phyloP scores from a whole-genome alignment of 441 rosid genomes.

The Breynia disticha region DNA sequence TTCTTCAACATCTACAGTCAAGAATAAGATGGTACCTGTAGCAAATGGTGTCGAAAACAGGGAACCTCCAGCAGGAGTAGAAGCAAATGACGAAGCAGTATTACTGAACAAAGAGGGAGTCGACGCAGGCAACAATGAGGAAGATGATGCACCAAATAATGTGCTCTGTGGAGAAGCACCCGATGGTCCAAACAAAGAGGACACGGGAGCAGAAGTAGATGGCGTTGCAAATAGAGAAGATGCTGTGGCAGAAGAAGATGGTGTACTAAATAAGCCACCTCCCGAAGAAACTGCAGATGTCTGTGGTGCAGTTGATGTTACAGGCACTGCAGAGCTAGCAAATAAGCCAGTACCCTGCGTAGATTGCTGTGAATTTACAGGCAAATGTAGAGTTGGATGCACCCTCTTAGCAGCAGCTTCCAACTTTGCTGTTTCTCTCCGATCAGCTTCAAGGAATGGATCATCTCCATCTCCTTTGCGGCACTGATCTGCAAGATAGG shows the following conservation, averaged over 20 bases:
- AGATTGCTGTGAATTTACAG: slow-evolving; percentile 61
- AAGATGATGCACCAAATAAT: slow-evolving; percentile 32
- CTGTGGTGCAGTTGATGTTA: slow-evolving; percentile 38
- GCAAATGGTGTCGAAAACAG: slow-evolving; percentile 50
- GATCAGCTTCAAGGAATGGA: slow-evolving; percentile 96
- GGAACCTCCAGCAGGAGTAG: slow-evolving; percentile 50
- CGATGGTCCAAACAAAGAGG: slow-evolving; percentile 54
- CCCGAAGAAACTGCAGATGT: slow-evolving; percentile 57
- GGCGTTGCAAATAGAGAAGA: slow-evolving; percentile 71
- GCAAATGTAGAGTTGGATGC: slow-evolving; percentile 93
- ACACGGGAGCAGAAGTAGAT: slow-evolving; percentile 39
- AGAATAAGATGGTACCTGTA: slow-evolving; percentile 28
- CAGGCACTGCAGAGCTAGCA: slow-evolving; percentile 48
- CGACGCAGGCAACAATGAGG: slow-evolving; percentile 47
- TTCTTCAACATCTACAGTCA: not conserved
- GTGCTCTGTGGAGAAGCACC: slow-evolving; percentile 42
- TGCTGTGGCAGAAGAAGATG: slow-evolving; percentile 33
- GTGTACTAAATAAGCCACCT: slow-evolving; percentile 52
- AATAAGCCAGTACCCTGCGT: slow-evolving; percentile 62
- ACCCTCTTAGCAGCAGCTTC: slow-evolving; percentile 98
- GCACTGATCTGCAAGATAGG: slow-evolving; percentile 89
- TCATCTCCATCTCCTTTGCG: slow-evolving; percentile 72
- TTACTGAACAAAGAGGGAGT: slow-evolving; percentile 52
- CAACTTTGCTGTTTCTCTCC: slow-evolving; percentile 91
- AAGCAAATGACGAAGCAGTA: slow-evolving; percentile 38